Evolutionary conservation across 257 asterid species (phyloP).

Genomic region (Phtheirospermum japonicum): DNA sequence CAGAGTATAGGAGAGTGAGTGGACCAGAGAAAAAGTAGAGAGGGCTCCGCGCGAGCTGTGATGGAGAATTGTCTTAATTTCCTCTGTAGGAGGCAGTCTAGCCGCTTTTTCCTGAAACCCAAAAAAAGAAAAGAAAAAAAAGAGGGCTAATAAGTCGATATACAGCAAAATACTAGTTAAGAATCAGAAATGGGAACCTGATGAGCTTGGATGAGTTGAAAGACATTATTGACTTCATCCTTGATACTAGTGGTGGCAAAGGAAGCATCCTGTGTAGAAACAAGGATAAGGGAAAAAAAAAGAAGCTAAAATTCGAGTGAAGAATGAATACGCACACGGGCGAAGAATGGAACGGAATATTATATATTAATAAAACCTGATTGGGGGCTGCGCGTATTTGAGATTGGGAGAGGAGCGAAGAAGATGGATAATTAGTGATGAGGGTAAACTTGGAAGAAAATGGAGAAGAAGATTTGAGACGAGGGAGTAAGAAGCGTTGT

Average conservation of each 20-base stretch:
- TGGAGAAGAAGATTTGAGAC: no score
- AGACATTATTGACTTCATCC: slow-evolving; percentile 35
- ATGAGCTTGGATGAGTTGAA: slow-evolving; percentile 75
- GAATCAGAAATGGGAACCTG: slow-evolving; percentile 44
- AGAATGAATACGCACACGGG: slow-evolving; percentile 8
- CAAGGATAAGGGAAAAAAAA: background rate
- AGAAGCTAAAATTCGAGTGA: no score
- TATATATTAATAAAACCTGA: no score
- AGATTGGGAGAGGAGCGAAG: background rate
- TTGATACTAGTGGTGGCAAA: slow-evolving; percentile 32
- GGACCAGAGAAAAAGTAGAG: slow-evolving; percentile 83
- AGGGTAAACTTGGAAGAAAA: no score
- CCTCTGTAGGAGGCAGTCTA: slow-evolving; percentile 77
- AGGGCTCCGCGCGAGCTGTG: slow-evolving; percentile 80
- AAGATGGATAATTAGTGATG: background rate
- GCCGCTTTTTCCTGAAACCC: slow-evolving; percentile 70
- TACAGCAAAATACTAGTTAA: background rate
- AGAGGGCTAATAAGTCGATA: background rate
- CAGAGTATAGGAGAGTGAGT: background rate
- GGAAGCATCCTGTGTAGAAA: slow-evolving; percentile 39
- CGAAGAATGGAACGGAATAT: slow-evolving; percentile 21
- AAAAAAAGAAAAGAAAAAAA: background rate
- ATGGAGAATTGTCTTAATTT: slow-evolving; percentile 72
- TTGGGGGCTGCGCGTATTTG: slow-evolving; percentile 24
- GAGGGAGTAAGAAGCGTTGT: no score